phyloP scores from a whole-genome alignment of 2,329 filamentous ascomycete species.

The Beauveria asiatica region DNA sequence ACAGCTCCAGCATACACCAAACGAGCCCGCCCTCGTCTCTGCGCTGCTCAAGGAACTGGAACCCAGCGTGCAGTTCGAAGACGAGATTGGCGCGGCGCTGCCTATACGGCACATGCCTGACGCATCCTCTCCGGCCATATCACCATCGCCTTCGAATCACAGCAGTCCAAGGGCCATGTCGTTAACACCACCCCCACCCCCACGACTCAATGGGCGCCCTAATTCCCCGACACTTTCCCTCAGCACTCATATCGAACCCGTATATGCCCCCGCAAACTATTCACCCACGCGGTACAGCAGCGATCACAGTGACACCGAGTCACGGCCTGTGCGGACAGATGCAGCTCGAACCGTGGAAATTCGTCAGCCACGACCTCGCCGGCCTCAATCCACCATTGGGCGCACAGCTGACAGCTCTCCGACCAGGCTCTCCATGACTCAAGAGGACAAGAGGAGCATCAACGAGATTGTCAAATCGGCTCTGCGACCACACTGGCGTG shows the following conservation, averaged over 20 bases:
- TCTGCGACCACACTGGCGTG: conserved; percentile 74
- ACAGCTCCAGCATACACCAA: conserved; percentile 19
- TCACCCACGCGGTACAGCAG: conserved; percentile 47
- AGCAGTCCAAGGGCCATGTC: conserved; percentile 61
- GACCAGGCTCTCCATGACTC: conserved; percentile 55
- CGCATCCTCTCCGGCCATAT: conserved; percentile 54
- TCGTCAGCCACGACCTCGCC: conserved; percentile 43
- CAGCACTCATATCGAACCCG: conserved; percentile 63
- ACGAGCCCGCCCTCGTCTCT: conserved; percentile 71
- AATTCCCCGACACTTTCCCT: conserved; percentile 58
- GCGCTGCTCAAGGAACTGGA: conserved; percentile 86
- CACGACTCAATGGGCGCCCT: conserved; percentile 43
- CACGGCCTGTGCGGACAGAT: conserved; percentile 20
- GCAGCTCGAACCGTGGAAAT: conserved; percentile 35
- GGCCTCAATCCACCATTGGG: conserved; percentile 30
- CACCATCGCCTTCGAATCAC: conserved; percentile 54
- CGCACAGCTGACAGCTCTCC: conserved; percentile 61
- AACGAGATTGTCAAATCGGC: conserved; percentile 80
- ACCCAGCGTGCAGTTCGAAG: conserved; percentile 49
- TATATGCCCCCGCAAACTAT: conserved; percentile 67
- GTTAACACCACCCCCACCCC: conserved; percentile 59
- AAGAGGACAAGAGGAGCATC: conserved; percentile 79
- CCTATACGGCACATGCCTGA: conserved; percentile 25
- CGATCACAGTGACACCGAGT: conserved; percentile 39
- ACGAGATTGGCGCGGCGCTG: conserved; percentile 32